These are phyloP conservation scores for Penicillium sp. DNA, from an alignment of 2,329 filamentous ascomycete species.

Conservation along the genomic window DNA sequence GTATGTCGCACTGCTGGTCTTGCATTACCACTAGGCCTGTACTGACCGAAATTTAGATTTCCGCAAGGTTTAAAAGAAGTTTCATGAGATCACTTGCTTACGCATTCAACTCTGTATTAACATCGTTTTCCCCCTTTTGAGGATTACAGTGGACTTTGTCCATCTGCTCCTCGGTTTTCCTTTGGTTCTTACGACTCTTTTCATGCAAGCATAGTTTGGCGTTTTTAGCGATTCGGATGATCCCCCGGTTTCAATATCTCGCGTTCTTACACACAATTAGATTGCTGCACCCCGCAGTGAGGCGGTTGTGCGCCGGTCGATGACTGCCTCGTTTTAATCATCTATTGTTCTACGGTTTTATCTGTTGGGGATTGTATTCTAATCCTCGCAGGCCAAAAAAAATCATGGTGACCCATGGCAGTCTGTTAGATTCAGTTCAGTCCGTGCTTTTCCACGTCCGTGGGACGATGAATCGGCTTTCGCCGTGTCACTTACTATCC, in stretches of 20 bases:
- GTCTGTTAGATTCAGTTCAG: conserved; percentile 16
- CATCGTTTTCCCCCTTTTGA: conserved; percentile 23
- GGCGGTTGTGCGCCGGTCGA: conserved; percentile 46
- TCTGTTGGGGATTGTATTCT: conserved; percentile 8
- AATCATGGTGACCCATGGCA: conserved; percentile 13
- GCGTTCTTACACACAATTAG: conserved; percentile 37
- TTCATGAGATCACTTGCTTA: conserved; percentile 16
- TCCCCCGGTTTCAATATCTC: conserved; percentile 25
- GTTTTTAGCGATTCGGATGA: conserved; percentile 44
- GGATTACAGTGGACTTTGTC: conserved; percentile 13
- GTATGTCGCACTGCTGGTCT: conserved; percentile 49
- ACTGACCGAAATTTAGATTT: conserved; percentile 52
- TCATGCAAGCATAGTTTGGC: conserved; percentile 46
- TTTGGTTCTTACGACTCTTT: conserved; percentile 34
- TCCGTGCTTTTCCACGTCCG: conserved; percentile 11
- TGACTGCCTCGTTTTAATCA: conserved; percentile 41
- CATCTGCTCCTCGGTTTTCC: conserved; percentile 7
- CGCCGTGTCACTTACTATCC: conserved; percentile 18
- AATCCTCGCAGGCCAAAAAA: conserved; percentile 24
- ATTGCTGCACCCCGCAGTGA: conserved; percentile 43
- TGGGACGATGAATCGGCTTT: conserved; percentile 15
- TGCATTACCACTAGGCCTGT: conserved; percentile 7
- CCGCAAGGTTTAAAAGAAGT: conserved; percentile 56
- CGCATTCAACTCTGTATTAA: conserved; percentile 31
- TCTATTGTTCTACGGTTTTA: conserved; percentile 23